phyloP scores from a whole-genome alignment of 768 basidiomycete genomes.

The Chlorophyllum brunneum region DNA sequence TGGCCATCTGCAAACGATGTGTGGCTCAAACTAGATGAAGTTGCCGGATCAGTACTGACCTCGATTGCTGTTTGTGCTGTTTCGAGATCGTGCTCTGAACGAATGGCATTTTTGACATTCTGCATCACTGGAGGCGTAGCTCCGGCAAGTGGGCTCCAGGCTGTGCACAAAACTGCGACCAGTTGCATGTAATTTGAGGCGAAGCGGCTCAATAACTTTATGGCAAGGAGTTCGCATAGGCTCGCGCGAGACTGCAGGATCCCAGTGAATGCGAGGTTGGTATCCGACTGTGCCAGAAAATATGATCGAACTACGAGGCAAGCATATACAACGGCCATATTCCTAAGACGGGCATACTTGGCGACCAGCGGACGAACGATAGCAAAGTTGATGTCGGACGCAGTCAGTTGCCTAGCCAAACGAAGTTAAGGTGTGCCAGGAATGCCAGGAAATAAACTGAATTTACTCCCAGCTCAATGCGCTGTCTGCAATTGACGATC shows the following conservation, averaged over 20 bases:
- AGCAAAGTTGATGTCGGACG: constrained; percentile 78
- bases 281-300: constrained; percentile 65
- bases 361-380: constrained; percentile 73
- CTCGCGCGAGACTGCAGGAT: constrained; percentile 66
- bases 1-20: constrained; percentile 70
- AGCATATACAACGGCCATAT: constrained; percentile 71
- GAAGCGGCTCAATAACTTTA: constrained; percentile 78
- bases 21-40: not conserved
- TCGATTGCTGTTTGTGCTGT: constrained; percentile 82
- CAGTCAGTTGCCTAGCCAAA: constrained; percentile 64
- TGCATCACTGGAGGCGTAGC: constrained; percentile 63
- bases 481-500: constrained; percentile 42
- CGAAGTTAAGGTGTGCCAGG: not conserved
- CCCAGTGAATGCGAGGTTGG: constrained; percentile 73
- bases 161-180: constrained; percentile 72
- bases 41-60: constrained; percentile 39
- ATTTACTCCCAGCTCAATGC: constrained; percentile 80
- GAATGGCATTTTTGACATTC: constrained; percentile 56
- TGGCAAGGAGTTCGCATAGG: constrained; percentile 84
- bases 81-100: constrained; percentile 56
- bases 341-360: constrained; percentile 75
- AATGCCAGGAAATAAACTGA: not conserved
- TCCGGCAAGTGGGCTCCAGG: constrained; percentile 83
- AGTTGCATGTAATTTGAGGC: constrained; percentile 74
- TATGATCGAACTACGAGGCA: constrained; percentile 77